Percentiles rank a stretch among this genome's conserved stretches.
These are phyloP conservation scores for Domatiomyces globalis DNA, from an alignment of 2,329 filamentous ascomycete genomes.

Conservation along the genomic window DNA sequence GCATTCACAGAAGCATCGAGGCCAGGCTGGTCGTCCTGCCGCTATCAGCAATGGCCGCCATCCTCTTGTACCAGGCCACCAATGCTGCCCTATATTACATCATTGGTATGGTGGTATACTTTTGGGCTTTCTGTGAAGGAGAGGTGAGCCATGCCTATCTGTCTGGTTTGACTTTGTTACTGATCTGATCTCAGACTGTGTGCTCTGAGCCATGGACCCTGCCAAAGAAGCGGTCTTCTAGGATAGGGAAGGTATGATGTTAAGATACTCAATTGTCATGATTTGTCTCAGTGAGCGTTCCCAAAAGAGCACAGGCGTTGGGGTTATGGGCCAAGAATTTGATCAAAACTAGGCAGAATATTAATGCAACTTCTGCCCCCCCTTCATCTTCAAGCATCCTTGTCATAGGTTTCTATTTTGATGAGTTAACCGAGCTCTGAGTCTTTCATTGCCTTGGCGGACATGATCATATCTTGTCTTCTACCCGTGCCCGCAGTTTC, in stretches of 20 bases:
- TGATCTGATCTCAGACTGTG: constrained; percentile 39
- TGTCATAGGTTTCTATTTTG: not conserved
- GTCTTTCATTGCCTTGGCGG: too few relatives aligned
- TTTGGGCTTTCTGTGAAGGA: constrained; percentile 94
- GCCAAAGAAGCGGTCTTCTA: constrained; percentile 35
- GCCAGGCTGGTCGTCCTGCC: constrained; percentile 71
- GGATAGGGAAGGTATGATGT: constrained; percentile 16
- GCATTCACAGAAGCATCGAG: constrained; percentile 79
- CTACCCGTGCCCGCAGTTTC: too few relatives aligned
- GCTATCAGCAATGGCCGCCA: constrained; percentile 56
- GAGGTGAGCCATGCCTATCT: constrained; percentile 51
- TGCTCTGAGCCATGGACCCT: constrained; percentile 58
- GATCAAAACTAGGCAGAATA: not conserved
- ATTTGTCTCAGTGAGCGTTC: not conserved
- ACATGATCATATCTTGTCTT: too few relatives aligned
- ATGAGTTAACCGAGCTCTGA: too few relatives aligned
- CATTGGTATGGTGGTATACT: constrained; percentile 73
- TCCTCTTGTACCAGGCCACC: constrained; percentile 79
- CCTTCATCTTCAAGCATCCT: not conserved
- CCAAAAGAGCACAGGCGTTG: not conserved
- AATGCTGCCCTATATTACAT: constrained; percentile 88
- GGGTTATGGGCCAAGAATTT: not conserved
- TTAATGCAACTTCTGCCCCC: not conserved
- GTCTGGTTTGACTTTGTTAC: constrained; percentile 6
- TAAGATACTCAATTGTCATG: constrained; percentile 1